Evolutionary conservation across 2,329 filamentous ascomycete genomes (phyloP), one percentile per base, ranked within the genome.

Genomic region (Lachnellula hyalina): DNA sequence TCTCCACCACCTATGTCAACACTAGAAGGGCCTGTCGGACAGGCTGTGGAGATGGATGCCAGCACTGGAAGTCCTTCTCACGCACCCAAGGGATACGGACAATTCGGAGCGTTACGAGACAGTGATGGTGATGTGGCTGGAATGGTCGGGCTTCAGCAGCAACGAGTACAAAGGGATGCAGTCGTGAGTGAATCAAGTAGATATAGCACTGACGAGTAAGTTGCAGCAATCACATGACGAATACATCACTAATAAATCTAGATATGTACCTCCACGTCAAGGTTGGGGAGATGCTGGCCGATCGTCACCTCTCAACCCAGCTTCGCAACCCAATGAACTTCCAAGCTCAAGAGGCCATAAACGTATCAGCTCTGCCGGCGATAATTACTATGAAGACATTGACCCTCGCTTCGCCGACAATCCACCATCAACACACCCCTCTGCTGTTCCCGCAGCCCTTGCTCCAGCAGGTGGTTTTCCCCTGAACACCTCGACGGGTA

Each of bases 321-420:
- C 50, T 66, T 65, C 49, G 14, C 57, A 65, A 53, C 60, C 67
- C 38, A 69, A 72, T 53, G 74, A 77, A 56, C 64, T 72, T 34
- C 65, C 71, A 42, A 68, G 62, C 46, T 67, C 65, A 50, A 70
- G 68, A 45, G 46, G 58, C 48, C 63, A 66, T 47, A 58, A 60
- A 54, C 63, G 65, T 32, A 54, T 56, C 34, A 60, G 59, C 45
- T 62, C 63, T 58, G 41, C 41, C 17, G 60, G 61, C 47, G 65
- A 68, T 49, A 73, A 80, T 59, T 97, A 97, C 73, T 96, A 95
- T 68, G 94, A 97, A 77, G 93, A 97, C 69, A 84, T 96, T 12
- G 91, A 96, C 62, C 91, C 93, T 45, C 88, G 85, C 54, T 97
- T 96, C 67, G 87, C 84, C 35, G 79, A 83, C 54, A 70, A 66